Conservation (phyloP, 257 asterid genomes). For the Penstemon davidsonii region DNA sequence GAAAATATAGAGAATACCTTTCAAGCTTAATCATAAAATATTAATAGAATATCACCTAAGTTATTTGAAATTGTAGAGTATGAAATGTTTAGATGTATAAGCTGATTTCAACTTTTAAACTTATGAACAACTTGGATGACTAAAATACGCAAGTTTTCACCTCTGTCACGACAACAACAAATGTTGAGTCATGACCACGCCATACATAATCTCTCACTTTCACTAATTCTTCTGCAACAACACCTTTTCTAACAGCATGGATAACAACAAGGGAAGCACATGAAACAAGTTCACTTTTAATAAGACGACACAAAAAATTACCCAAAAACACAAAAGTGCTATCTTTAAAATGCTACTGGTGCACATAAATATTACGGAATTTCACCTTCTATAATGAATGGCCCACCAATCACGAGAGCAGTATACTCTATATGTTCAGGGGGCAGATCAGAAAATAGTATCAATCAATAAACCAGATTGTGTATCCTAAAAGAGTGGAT, state of each 20-base stretch:
- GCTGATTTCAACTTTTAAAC: slow-evolving; percentile 10
- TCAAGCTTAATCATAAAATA: background rate
- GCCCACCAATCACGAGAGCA: slow-evolving; percentile 93
- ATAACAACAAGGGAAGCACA: slow-evolving; percentile 97
- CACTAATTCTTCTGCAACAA: slow-evolving; percentile 92
- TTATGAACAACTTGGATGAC: slow-evolving; percentile 19
- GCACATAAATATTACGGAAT: slow-evolving; percentile 14
- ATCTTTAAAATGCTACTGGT: slow-evolving; percentile 15
- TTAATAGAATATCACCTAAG: slow-evolving; percentile 12
- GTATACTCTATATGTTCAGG: slow-evolving; percentile 92
- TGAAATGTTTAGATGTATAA: background rate
- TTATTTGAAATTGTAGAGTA: slow-evolving; percentile 9
- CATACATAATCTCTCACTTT: slow-evolving; percentile 84
- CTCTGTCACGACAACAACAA: slow-evolving; percentile 99
- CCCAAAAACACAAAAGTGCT: background rate
- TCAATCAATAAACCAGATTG: slow-evolving; percentile 28
- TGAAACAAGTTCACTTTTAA: slow-evolving; percentile 32
- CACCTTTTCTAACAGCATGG: slow-evolving; percentile 89
- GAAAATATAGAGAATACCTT: too few relatives aligned
- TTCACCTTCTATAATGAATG: slow-evolving; percentile 86
- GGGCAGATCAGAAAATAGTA: slow-evolving; percentile 53
- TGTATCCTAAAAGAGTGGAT: slow-evolving; percentile 21
- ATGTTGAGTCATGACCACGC: slow-evolving; percentile 98
- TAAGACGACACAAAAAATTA: slow-evolving; percentile 12
- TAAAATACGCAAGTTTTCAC: slow-evolving; percentile 40